phyloP scores from a whole-genome alignment of 1,284 basidiomycete species.

The Melampsora americana region DNA sequence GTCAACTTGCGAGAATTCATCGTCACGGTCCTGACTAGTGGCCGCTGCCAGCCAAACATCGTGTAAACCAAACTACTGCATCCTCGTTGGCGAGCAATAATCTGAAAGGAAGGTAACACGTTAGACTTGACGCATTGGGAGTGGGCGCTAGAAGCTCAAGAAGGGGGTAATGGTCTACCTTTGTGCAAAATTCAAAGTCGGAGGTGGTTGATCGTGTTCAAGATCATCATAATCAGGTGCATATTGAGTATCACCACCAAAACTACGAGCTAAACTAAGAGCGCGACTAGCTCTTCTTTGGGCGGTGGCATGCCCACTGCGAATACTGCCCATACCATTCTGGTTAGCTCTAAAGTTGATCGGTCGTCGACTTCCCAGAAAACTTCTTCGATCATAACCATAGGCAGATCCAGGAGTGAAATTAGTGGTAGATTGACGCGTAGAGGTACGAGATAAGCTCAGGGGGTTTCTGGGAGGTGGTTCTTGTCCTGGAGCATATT shows the following conservation, averaged over 20 bases:
- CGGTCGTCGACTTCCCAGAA: constrained; percentile 1
- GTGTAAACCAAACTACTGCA: constrained; percentile 78
- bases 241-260: constrained; percentile 37
- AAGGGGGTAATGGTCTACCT: constrained; percentile 46
- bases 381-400: constrained; percentile 41
- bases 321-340: constrained; percentile 14
- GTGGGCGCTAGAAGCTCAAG: background rate
- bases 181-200: constrained; percentile 70
- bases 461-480: constrained; percentile 17
- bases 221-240: constrained; percentile 28
- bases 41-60: constrained; percentile 91
- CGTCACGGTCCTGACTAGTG: constrained; percentile 65
- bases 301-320: constrained; percentile 12
- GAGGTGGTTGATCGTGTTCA: constrained; percentile 21
- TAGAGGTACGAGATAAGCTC: constrained; percentile 27
- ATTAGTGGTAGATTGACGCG: constrained; percentile 23
- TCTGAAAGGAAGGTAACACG: background rate
- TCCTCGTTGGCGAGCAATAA: constrained; percentile 70
- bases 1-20: constrained; percentile 65
- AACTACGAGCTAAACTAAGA: constrained; percentile 37
- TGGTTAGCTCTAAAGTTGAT: constrained; percentile 7
- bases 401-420: constrained; percentile 46
- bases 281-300: constrained; percentile 34
- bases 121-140: background rate
- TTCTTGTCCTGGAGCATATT: constrained; percentile 8